Evolutionary conservation across 495 filamentous ascomycete species (phyloP), one percentile per base, ranked within the genome.

Genomic region (Aspergillus nidulans): DNA sequence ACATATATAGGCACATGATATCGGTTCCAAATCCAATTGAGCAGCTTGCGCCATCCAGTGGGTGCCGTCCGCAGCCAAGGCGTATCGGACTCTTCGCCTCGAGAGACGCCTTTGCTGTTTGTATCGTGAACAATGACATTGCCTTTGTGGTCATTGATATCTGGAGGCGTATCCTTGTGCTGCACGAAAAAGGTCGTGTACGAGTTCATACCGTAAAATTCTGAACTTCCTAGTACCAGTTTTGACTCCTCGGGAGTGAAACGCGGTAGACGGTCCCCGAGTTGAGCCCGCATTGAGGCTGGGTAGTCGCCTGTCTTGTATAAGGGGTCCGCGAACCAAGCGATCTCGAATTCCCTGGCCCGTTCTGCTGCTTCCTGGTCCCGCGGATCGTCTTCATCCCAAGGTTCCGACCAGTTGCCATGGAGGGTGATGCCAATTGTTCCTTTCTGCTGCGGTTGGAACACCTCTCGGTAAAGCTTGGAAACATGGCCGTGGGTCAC

Each of bases 151-250:
- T 78, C 76, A 51, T 75, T 74, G 46, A 65, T 63, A 54, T 72
- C 72, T 3, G 74, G 56, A 0, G 66, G 67, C 0, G 71, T 65
- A 18, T 61, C 58, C 20, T 54, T 66, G 53, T 78, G 72, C 46
- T 69, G 69, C 45, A 77, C 60, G 54, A 76, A 78, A 53, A 76
- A 76, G 19, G 74, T 66, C 3, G 76, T 78, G 62, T 79, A 79
- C 28, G 67, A 70, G 58, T 78, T 79, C 76, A 79, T 79, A 7
- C 75, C 76, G 59, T 79, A 79, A 53, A 79, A 79, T 51, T 78
- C 77, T 4, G 71, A 74, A 38, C 71, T 75, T 12, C 74, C 75
- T 12, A 72, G 63, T 6, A 80, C 67, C 32, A 79, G 65, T 51
- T 63, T 53, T 1, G 63, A 63, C 47, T 79, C 74, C 20, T 74